These are phyloP conservation scores for Pascua guehoae DNA, from an alignment of 1,284 basidiomycete species.

Conservation along the genomic window DNA sequence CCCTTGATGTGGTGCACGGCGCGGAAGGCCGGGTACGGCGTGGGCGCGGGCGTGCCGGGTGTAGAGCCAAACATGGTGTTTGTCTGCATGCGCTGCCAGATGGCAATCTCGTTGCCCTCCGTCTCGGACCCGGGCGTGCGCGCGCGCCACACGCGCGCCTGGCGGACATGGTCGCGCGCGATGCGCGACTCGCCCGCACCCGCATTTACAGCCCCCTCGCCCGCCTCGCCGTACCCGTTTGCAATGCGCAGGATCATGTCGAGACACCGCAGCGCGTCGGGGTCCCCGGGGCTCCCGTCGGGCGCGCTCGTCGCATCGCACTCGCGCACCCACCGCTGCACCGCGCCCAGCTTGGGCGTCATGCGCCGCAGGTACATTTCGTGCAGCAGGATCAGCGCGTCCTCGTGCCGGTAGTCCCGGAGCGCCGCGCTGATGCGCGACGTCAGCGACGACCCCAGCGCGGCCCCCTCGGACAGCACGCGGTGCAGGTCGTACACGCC, in stretches of 20 bases:
- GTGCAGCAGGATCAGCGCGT: conserved; percentile 56
- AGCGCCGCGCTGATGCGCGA: conserved; percentile 55
- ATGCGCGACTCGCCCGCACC: conserved; percentile 20
- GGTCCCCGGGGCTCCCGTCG: conserved; percentile 36
- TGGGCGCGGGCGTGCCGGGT: conserved; percentile 26
- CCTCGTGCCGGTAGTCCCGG: conserved; percentile 49
- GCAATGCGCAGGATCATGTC: conserved; percentile 56
- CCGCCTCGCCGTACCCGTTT: conserved; percentile 14
- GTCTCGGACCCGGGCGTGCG: conserved; percentile 20
- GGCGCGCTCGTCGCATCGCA: conserved; percentile 55
- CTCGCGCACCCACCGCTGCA: conserved; percentile 59
- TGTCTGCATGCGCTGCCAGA: conserved; percentile 40
- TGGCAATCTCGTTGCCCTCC: conserved; percentile 27
- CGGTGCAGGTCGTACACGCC: conserved; percentile 41
- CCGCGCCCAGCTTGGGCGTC: conserved; percentile 57
- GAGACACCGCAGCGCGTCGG: conserved; percentile 52
- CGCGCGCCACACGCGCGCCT: conserved; percentile 38
- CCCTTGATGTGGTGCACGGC: conserved; percentile 47
- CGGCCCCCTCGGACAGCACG: conserved; percentile 41
- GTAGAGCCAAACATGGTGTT: conserved; percentile 16
- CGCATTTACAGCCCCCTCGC: conserved; percentile 13
- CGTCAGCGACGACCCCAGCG: conserved; percentile 49
- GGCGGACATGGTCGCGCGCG: conserved; percentile 13
- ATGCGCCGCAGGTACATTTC: conserved; percentile 56
- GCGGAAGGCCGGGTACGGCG: conserved; percentile 32